Conservation (phyloP, 495 filamentous ascomycete genomes). For the Xylaria longipes region DNA sequence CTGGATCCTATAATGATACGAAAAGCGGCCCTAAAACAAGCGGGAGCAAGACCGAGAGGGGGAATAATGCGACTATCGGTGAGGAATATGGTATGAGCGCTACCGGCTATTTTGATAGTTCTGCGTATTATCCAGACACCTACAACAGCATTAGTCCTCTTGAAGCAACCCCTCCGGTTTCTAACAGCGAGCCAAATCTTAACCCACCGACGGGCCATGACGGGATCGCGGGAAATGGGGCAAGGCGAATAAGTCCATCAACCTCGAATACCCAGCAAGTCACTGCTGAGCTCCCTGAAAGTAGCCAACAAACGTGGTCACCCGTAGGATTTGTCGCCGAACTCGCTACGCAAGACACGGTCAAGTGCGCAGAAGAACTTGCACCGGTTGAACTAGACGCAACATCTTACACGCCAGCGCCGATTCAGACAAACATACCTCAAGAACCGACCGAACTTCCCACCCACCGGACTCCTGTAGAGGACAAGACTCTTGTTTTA, state of each 20-base stretch:
- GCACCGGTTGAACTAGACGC: conserved; percentile 51
- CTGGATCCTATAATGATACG: conserved; percentile 7
- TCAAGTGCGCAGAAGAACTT: conserved; percentile 48
- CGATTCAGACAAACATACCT: conserved; percentile 26
- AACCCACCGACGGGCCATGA: neutral
- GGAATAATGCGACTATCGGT: conserved; percentile 10
- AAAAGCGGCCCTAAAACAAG: conserved; percentile 31
- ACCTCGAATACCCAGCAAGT: conserved; percentile 31
- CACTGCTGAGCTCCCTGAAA: conserved; percentile 38
- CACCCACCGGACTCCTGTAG: conserved; percentile 40
- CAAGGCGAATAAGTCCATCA: neutral
- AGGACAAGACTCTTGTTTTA: conserved; percentile 31
- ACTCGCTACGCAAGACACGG: conserved; percentile 44
- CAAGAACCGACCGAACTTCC: conserved; percentile 39
- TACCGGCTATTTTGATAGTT: conserved; percentile 47
- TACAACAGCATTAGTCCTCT: conserved; percentile 46
- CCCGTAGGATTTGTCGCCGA: conserved; percentile 54
- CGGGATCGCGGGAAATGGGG: neutral
- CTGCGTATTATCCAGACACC: conserved; percentile 49
- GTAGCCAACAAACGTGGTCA: conserved; percentile 26
- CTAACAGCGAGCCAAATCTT: neutral
- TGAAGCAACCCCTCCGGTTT: neutral
- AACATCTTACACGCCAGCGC: conserved; percentile 29
- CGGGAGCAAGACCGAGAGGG: conserved; percentile 16
- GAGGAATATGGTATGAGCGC: conserved; percentile 35